Evolutionary conservation across 257 asterid genomes (phyloP), one percentile per base, ranked within the genome.

Genomic region (Solanum medicagineum): DNA sequence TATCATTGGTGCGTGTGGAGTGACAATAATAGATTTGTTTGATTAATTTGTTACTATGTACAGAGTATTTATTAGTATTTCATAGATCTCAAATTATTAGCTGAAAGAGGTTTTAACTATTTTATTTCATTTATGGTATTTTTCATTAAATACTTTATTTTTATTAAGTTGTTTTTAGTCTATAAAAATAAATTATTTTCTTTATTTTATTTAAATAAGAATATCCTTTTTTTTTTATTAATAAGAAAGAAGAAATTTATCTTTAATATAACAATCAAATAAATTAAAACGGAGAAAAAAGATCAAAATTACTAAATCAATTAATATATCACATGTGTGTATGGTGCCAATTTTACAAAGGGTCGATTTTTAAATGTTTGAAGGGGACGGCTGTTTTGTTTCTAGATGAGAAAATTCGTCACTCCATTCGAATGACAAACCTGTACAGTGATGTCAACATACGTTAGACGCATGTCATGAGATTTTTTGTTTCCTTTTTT

Each of bases 391-490:
- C 3, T 1, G 47, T 8, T 66, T 1, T 40, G 20, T 51, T 51
- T 77, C 62, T 51, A 51, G 47, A 77, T 47, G 82, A 51, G 63
- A 51, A 77, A 77, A 77, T 77, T 77, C 44, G 24, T 15, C 81
- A 10, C 22, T 16, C 56, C 22, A 49, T 40, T 40, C 1, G 19
- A 45, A 47, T 49, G 14, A 57, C 13, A 8, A 71, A 22, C 56
- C 22, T 26, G 40, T 49, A 73, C 59, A 53, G 36, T 83, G 91
- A 89, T 73, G 92, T 86, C 88, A 90, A 3, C 81, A 29, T 5
- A 81, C 29, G 91, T 77, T 45, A 88, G 77, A 86, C 79, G 75
- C 63, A 62, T 24, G 88, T 89, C 91, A 85, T 70, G 19, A 29
- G 0, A 53, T 51, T 1, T 24, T 49, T 7, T 14, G 51, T 26